A percentile compares a stretch with the other conserved stretches of the same genome.
Conservation (phyloP, 352 stramenopile species). For the Aphanomyces astaci region DNA sequence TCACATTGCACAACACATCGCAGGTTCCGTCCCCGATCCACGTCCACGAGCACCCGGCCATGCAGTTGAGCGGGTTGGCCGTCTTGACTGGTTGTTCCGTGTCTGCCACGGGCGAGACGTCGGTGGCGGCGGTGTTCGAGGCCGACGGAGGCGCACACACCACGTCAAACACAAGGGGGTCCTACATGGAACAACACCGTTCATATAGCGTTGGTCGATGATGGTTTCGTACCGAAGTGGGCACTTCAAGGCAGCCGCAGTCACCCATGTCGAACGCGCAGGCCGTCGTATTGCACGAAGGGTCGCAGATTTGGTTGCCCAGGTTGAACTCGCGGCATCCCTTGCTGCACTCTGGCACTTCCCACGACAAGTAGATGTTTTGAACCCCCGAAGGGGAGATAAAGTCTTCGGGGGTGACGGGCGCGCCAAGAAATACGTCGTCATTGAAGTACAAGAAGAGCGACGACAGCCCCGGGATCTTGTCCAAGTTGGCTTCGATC, state of each 20-base stretch:
- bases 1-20: slow-evolving; percentile 71
- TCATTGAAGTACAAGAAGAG: slow-evolving; percentile 97
- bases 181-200: neutral
- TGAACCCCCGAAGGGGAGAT: slow-evolving; percentile 76
- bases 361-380: slow-evolving; percentile 90
- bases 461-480: slow-evolving; percentile 86
- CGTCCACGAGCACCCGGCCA: slow-evolving; percentile 56
- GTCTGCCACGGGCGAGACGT: neutral
- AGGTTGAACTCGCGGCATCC: slow-evolving; percentile 71
- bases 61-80: slow-evolving; percentile 40
- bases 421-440: slow-evolving; percentile 90
- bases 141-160: neutral
- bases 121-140: neutral
- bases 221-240: neutral
- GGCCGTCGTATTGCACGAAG: slow-evolving; percentile 75
- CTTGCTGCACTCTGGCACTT: slow-evolving; percentile 81
- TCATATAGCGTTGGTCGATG: too few species aligned
- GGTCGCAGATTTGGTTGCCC: slow-evolving; percentile 82
- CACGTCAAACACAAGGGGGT: slow-evolving; percentile 11
- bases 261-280: slow-evolving; percentile 93
- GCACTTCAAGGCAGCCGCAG: slow-evolving; percentile 66
- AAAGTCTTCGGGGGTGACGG: slow-evolving; percentile 88
- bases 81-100: too few species aligned
- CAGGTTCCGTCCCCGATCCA: slow-evolving; percentile 80
- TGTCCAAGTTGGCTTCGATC: slow-evolving; percentile 92